phyloP scores from a whole-genome alignment of 768 basidiomycete genomes.

The Tylopilus cervinicoccineus region DNA sequence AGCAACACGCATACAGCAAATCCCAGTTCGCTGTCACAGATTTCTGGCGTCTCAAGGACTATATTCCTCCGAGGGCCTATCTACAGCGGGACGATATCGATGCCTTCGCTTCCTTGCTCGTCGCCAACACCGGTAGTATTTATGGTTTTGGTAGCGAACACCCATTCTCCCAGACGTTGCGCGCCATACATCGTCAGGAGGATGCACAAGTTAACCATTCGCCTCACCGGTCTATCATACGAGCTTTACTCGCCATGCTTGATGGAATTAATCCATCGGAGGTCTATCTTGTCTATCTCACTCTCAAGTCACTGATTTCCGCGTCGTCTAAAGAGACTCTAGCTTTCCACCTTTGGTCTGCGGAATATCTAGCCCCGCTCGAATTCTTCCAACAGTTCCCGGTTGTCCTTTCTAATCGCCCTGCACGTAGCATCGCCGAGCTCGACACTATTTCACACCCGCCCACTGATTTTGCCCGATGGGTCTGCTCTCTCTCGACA shows the following conservation, averaged over 20 bases:
- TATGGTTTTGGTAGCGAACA: constrained; percentile 56
- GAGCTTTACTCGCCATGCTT: constrained; percentile 55
- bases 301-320: constrained; percentile 57
- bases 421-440: constrained; percentile 37
- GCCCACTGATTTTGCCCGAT: constrained; percentile 50
- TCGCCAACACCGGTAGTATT: constrained; percentile 55
- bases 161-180: constrained; percentile 39
- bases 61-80: constrained; percentile 52
- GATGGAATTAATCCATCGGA: constrained; percentile 45
- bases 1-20: constrained; percentile 35
- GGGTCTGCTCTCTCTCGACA: constrained; percentile 58
- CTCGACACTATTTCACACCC: constrained; percentile 32
- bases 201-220: constrained; percentile 20
- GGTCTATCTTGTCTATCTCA: constrained; percentile 57
- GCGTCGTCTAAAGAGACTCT: constrained; percentile 30
- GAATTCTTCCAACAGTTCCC: constrained; percentile 47
- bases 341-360: constrained; percentile 31
- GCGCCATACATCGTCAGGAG: constrained; percentile 33
- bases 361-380: constrained; percentile 43
- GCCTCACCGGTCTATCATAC: constrained; percentile 49
- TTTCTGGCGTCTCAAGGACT: constrained; percentile 85
- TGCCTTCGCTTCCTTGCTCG: constrained; percentile 67
- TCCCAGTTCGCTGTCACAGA: constrained; percentile 51
- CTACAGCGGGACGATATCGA: constrained; percentile 67
- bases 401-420: constrained; percentile 30